Evolutionary conservation across 768 basidiomycete species (phyloP).

Genomic region (Crucibulum laeve): DNA sequence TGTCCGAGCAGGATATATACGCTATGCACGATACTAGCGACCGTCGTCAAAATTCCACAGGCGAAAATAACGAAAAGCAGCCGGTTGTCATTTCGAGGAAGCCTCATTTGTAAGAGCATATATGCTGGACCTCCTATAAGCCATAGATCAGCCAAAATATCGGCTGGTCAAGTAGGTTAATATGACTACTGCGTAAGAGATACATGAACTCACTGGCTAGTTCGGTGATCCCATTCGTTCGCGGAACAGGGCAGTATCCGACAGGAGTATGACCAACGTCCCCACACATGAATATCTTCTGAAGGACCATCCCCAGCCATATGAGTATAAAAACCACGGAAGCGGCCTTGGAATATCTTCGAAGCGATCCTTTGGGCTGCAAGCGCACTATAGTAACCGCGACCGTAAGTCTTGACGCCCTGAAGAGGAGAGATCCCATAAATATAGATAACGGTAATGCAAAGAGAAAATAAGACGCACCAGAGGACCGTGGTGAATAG

Average conservation of each 20-base stretch:
- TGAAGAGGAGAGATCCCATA: neutral
- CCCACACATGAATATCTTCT: conserved; percentile 12
- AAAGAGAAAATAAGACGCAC: neutral
- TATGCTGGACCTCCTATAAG: conserved; percentile 17
- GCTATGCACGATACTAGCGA: conserved; percentile 12
- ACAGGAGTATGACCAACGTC: neutral
- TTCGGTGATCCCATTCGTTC: neutral
- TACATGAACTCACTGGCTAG: conserved; percentile 3
- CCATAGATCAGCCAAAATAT: conserved; percentile 16
- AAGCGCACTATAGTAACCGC: conserved; percentile 18
- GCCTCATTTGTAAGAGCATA: conserved; percentile 16
- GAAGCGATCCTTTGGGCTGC: conserved; percentile 9
- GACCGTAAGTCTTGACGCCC: conserved; percentile 9
- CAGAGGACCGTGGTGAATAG: too few relatives aligned
- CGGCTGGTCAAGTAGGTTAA: conserved; percentile 8
- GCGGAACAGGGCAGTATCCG: conserved; percentile 1
- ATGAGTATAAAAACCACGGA: conserved; percentile 7
- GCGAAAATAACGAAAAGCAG: conserved; percentile 19
- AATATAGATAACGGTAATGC: neutral
- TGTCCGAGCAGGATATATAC: conserved; percentile 9
- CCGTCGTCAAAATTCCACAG: conserved; percentile 13
- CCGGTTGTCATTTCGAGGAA: conserved; percentile 11
- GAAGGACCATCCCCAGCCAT: conserved; percentile 8
- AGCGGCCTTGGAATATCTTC: conserved; percentile 7
- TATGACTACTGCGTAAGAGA: neutral